Evolutionary conservation across 768 basidiomycete species (phyloP).

Genomic region (Pleurotus salmoneostramineus): DNA sequence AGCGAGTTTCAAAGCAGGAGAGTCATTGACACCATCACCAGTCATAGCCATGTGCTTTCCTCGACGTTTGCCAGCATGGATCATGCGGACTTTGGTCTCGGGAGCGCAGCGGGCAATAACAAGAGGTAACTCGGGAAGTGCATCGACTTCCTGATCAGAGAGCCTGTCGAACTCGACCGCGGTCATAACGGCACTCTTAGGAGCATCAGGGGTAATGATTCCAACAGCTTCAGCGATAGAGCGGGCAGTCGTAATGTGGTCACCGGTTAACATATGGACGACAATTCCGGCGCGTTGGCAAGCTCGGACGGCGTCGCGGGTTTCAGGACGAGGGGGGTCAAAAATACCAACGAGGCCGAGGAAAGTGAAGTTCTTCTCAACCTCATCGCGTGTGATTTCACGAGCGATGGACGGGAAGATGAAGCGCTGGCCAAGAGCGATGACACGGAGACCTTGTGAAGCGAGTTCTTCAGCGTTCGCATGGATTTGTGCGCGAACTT

Average conservation of each 20-base stretch:
- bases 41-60: conserved; percentile 53
- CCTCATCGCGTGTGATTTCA: conserved; percentile 32
- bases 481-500: conserved; percentile 15
- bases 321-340: conserved; percentile 55
- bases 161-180: conserved; percentile 50
- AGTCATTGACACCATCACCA: conserved; percentile 58
- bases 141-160: conserved; percentile 45
- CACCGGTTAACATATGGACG: conserved; percentile 49
- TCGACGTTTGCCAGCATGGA: conserved; percentile 54
- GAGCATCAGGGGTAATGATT: conserved; percentile 36
- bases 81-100: conserved; percentile 51
- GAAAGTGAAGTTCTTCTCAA: conserved; percentile 46
- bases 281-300: conserved; percentile 50
- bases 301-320: conserved; percentile 43
- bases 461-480: conserved; percentile 29
- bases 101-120: conserved; percentile 59
- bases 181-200: conserved; percentile 34
- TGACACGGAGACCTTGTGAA: conserved; percentile 34
- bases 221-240: conserved; percentile 49
- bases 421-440: conserved; percentile 28
- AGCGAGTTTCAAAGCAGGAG: conserved; percentile 31
- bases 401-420: conserved; percentile 18
- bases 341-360: conserved; percentile 51
- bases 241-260: conserved; percentile 47
- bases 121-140: conserved; percentile 46